Percentiles rank a stretch among this genome's conserved stretches.
Conservation (phyloP, 2,329 filamentous ascomycete genomes). For the Coniochaeta sp. region DNA sequence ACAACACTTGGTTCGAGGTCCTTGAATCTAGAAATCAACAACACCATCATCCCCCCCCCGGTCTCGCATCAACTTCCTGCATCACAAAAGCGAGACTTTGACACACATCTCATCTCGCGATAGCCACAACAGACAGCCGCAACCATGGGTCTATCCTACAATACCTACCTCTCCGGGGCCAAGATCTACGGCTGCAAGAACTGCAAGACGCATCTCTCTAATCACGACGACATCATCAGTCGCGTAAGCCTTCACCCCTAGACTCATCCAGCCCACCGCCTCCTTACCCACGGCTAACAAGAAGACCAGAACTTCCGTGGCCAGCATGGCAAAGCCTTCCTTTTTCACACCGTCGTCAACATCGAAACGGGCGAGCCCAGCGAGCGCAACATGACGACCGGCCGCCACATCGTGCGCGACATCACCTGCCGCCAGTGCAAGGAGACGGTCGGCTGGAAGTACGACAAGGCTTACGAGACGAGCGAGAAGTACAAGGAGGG, state of each 20-base stretch:
- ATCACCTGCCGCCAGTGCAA: conserved; percentile 88
- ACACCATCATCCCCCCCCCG: not conserved
- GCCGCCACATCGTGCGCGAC: conserved; percentile 87
- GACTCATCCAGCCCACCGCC: not conserved
- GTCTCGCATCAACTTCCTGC: not conserved
- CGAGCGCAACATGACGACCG: conserved; percentile 97
- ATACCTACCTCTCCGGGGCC: conserved; percentile 77
- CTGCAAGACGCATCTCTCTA: conserved; percentile 92
- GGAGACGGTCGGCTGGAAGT: conserved; percentile 95
- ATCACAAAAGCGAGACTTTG: not conserved
- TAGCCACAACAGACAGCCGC: not conserved
- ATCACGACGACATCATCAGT: conserved; percentile 94
- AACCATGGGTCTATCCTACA: conserved; percentile 81
- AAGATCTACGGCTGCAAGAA: conserved; percentile 90
- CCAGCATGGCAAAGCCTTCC: conserved; percentile 95
- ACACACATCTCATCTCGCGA: not conserved
- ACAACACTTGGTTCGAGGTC: not conserved
- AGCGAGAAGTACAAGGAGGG: conserved; percentile 98
- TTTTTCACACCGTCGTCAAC: conserved; percentile 94
- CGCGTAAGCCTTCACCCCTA: conserved; percentile 51
- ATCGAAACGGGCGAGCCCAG: conserved; percentile 73
- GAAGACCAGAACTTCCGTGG: conserved; percentile 84
- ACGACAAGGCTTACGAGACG: conserved; percentile 90
- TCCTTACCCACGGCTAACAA: not conserved
- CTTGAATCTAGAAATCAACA: not conserved